Evolutionary conservation across 768 basidiomycete genomes (phyloP), one percentile per base, ranked within the genome.

Genomic region (Dioszegia aurantiaca): DNA sequence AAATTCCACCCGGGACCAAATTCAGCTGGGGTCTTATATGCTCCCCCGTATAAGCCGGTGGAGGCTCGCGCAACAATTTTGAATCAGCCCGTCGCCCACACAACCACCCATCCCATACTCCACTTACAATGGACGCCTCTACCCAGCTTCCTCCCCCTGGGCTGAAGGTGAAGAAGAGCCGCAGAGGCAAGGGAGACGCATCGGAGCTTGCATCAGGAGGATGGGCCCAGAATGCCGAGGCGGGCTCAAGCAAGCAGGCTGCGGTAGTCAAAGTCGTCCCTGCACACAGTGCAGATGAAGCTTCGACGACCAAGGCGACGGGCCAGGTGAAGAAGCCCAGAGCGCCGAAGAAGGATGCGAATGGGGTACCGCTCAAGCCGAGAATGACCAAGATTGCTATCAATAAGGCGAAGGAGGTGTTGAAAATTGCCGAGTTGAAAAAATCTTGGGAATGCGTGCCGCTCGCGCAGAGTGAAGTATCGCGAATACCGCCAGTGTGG

Each of bases 401-500:
- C n/a, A n/a, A 11, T 44, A 61, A 49, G 46, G 37, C 30, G 46
- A 40, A 45, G 39, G 42, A 26, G 14, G 27, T 17, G 19, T 33
- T 16, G 26, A 23, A 31, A n/a, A 11, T 11, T 19, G n/a, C 43
- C 16, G 33, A 21, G 17, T 8, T 17, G 30, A 11, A 24, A 8
- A 19, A 24, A 6, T 44, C 30, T 27, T 74, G 70, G 70, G 58
- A 68, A 19, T 56, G 57, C 40, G 56, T 69, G 9, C 61, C 70
- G 19, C 44, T 76, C 6, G 72, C 69, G 37, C 67, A 69, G 46
- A 69, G 63, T 43, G 59, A 68, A 47, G 59, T 67, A 1, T 70
- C 67, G 12, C 30, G 55, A 0, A 59, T 71, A 49, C 83, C 88
- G 4, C 86, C 89, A 36, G 78, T 91, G 62, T 91, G 92, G 76